phyloP scores from a whole-genome alignment of 192 early-diverging fungal genomes.

The Bifiguratus adelaidae region DNA sequence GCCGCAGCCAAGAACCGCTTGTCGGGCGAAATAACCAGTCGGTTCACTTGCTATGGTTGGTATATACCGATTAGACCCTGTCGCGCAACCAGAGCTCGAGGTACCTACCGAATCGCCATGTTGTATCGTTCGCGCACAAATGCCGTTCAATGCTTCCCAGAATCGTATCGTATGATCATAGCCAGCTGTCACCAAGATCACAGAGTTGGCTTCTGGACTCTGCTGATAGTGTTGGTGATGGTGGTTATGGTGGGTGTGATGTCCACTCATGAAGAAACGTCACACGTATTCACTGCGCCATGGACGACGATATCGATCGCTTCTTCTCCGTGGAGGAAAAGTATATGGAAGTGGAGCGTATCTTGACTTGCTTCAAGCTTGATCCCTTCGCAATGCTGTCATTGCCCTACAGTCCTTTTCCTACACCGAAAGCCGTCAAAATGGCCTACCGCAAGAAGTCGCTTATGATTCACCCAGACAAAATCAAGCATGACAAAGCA shows the following conservation, averaged over 20 bases:
- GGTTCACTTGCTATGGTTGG: conserved; percentile 73
- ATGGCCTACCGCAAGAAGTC: conserved; percentile 47
- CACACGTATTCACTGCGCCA: no score
- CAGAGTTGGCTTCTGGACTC: conserved; percentile 36
- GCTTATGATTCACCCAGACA: conserved; percentile 52
- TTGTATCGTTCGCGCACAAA: conserved; percentile 61
- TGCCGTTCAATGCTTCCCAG: conserved; percentile 62
- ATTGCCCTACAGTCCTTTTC: conserved; percentile 22
- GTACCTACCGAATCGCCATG: conserved; percentile 64
- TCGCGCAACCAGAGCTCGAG: not conserved
- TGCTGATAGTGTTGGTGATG: conserved; percentile 32
- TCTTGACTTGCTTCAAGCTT: conserved; percentile 34
- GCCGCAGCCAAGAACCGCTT: conserved; percentile 80
- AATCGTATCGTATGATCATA: conserved; percentile 70
- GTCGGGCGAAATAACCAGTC: conserved; percentile 78
- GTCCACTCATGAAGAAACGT: no score
- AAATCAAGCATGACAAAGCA: conserved; percentile 38
- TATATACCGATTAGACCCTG: not conserved
- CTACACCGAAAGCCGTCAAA: conserved; percentile 36
- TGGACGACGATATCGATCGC: conserved; percentile 34
- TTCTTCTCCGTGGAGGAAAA: conserved; percentile 38
- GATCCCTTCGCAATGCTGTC: conserved; percentile 48
- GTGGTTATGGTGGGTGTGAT: conserved; percentile 10
- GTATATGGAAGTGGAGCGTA: conserved; percentile 47
- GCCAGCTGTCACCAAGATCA: conserved; percentile 60